phyloP scores from a whole-genome alignment of 805 yeast species.

The Ogataea angusta region DNA sequence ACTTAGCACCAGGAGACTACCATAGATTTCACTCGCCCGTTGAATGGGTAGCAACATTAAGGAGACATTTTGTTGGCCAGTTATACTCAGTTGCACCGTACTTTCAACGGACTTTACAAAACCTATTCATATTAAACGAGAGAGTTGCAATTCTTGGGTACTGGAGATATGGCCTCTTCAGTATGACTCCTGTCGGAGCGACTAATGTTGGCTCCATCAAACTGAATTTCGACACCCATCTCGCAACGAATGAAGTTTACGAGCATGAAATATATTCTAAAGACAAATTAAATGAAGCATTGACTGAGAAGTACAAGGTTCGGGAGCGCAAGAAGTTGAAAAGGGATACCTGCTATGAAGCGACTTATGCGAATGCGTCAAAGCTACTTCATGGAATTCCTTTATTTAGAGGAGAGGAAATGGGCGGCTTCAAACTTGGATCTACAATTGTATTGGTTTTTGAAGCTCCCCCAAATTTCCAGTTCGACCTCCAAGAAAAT shows the following conservation, averaged over 20 bases:
- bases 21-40: slow-evolving; percentile 96
- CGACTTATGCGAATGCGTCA: slow-evolving; percentile 82
- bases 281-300: slow-evolving; percentile 14
- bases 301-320: slow-evolving; percentile 2
- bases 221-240: slow-evolving; percentile 85
- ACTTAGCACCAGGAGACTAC: slow-evolving; percentile 97
- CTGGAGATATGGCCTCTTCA: slow-evolving; percentile 96
- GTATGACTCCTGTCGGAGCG: slow-evolving; percentile 99
- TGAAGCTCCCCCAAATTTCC: slow-evolving; percentile 85
- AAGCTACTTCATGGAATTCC: slow-evolving; percentile 81
- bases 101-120: slow-evolving; percentile 82
- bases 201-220: slow-evolving; percentile 96
- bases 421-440: slow-evolving; percentile 96
- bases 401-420: slow-evolving; percentile 83
- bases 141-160: slow-evolving; percentile 92
- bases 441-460: slow-evolving; percentile 95
- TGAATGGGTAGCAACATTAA: slow-evolving; percentile 89
- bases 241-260: slow-evolving; percentile 75
- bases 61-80: slow-evolving; percentile 96
- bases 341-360: slow-evolving; percentile 88
- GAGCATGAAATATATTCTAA: slow-evolving; percentile 42
- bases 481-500: slow-evolving; percentile 68
- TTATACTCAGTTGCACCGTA: slow-evolving; percentile 94
- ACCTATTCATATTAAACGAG: slow-evolving; percentile 87
- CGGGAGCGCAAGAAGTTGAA: slow-evolving; percentile 40